Evolutionary conservation across 176 grass and related monocot genomes (phyloP).

Genomic region (Lolium perenne): DNA sequence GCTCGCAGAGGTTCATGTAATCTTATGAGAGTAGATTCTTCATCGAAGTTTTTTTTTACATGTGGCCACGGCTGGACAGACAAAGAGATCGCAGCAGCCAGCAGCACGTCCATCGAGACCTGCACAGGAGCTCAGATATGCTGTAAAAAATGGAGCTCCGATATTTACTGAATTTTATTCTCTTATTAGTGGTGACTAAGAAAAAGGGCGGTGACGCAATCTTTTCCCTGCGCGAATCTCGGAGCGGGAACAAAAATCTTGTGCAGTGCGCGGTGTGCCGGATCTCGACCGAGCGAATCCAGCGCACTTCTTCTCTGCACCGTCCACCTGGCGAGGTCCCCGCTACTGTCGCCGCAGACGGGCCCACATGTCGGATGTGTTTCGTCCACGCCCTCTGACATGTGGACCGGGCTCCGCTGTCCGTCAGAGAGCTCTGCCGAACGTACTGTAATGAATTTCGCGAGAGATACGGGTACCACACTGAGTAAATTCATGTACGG

Average conservation of each 20-base stretch:
- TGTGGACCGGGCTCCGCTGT: neutral
- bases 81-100: neutral
- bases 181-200: no score
- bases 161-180: neutral
- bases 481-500: no score
- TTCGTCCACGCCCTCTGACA: constrained; percentile 11
- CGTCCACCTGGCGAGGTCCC: constrained; percentile 34
- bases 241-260: constrained; percentile 15
- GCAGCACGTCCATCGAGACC: neutral
- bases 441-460: neutral
- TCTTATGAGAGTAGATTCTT: neutral
- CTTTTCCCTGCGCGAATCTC: neutral
- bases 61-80: neutral
- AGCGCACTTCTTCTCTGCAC: constrained; percentile 35
- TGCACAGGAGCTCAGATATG: neutral
- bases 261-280: neutral
- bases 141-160: neutral
- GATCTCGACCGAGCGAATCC: constrained; percentile 23
- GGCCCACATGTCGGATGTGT: constrained; percentile 13
- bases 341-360: neutral
- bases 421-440: neutral
- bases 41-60: neutral
- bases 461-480: neutral
- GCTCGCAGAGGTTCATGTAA: neutral
- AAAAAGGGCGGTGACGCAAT: no score